Percentiles rank a stretch among this genome's conserved stretches.
phyloP scores from a whole-genome alignment of 495 filamentous ascomycete species.

The Talaromyces proteolyticus region DNA sequence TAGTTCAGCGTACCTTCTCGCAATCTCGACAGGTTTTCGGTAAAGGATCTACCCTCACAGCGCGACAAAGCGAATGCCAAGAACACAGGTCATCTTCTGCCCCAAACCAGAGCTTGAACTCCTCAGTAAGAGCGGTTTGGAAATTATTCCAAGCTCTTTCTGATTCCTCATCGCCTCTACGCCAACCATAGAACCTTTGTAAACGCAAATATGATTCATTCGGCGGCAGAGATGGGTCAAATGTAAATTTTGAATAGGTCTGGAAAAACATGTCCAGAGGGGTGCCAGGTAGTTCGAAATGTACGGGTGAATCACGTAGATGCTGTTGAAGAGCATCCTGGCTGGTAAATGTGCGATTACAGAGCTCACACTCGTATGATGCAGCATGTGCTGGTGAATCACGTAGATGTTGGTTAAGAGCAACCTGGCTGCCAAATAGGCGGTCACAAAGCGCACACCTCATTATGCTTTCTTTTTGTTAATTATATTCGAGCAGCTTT shows the following conservation, averaged over 20 bases:
- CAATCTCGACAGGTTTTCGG: conserved; percentile 13
- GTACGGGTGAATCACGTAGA: conserved; percentile 11
- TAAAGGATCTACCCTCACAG: conserved; percentile 13
- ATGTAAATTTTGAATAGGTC: conserved; percentile 15
- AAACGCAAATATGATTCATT: conserved; percentile 18
- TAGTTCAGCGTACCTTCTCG: neutral
- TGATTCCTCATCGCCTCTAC: conserved; percentile 6
- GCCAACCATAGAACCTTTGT: conserved; percentile 11
- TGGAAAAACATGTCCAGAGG: conserved; percentile 13
- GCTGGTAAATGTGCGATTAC: conserved; percentile 9
- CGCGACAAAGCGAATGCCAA: conserved; percentile 21
- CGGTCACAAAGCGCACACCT: conserved; percentile 4
- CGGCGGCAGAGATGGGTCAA: conserved; percentile 19
- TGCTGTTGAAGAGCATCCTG: conserved; percentile 11
- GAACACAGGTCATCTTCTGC: conserved; percentile 13
- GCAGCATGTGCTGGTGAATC: neutral
- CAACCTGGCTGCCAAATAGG: conserved; percentile 7
- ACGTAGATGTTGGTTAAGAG: neutral
- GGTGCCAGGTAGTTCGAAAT: conserved; percentile 3
- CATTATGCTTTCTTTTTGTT: no score
- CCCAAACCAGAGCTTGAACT: conserved; percentile 19
- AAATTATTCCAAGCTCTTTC: conserved; percentile 10
- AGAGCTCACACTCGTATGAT: conserved; percentile 2
- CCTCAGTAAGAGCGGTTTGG: conserved; percentile 13
- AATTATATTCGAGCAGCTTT: no score